These are phyloP conservation scores for Ulvella scutata DNA, from an alignment of 139 green algal species.

Conservation along the genomic window DNA sequence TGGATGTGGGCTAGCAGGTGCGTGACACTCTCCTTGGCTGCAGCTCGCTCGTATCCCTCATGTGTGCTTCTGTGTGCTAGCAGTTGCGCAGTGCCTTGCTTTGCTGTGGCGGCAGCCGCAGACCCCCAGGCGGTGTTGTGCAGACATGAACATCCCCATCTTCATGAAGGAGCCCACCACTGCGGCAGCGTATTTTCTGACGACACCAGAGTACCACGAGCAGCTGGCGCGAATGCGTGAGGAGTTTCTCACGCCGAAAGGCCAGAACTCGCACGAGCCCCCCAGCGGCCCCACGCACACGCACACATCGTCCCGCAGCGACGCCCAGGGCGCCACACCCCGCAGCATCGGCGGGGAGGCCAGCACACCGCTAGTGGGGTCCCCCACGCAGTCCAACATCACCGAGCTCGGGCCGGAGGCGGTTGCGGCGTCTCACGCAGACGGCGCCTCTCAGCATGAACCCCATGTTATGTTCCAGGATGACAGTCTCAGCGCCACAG, in stretches of 20 bases:
- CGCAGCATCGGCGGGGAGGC: neutral
- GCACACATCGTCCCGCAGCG: neutral
- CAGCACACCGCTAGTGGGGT: neutral
- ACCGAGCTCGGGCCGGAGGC: neutral
- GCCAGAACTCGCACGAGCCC: no score
- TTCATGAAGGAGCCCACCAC: constrained; percentile 65
- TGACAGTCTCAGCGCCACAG: no score
- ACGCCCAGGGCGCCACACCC: neutral
- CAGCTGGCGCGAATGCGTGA: constrained; percentile 19
- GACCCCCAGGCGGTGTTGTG: no score
- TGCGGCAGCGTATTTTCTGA: constrained; percentile 61
- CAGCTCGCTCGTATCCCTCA: no score
- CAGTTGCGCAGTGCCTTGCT: no score
- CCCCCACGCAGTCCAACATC: neutral
- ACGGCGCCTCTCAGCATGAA: no score
- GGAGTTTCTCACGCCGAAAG: neutral
- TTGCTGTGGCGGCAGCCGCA: no score
- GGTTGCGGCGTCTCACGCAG: no score
- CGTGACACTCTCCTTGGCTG: no score
- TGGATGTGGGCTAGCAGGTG: no score
- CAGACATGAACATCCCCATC: constrained; percentile 35
- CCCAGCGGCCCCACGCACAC: neutral
- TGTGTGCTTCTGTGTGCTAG: no score
- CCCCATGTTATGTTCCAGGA: no score
- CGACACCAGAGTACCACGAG: constrained; percentile 38